Conservation (phyloP, 2,329 filamentous ascomycete species). For the Colletotrichum higginsianum region DNA sequence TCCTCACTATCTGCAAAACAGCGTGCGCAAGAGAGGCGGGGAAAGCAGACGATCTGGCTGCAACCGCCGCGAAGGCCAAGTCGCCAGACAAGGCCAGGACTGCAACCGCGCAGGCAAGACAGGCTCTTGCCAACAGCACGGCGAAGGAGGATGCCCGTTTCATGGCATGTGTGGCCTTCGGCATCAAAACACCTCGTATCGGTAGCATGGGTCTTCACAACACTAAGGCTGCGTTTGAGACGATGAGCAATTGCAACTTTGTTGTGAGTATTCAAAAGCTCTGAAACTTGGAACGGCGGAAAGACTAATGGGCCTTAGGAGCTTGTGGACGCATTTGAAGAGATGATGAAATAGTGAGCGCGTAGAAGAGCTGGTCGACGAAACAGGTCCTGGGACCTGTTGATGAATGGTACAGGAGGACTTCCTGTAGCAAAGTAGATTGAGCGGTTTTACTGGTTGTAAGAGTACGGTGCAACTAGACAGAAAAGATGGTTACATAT, state of each 20-base stretch:
- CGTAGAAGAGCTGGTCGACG: no score
- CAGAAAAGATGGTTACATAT: no score
- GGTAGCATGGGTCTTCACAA: constrained; percentile 63
- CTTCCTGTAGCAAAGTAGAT: no score
- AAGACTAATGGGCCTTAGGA: constrained; percentile 9
- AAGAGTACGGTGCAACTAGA: no score
- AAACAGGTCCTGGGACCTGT: no score
- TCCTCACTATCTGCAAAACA: constrained; percentile 58
- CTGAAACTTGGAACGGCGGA: no score
- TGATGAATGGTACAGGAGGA: no score
- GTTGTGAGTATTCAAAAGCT: neutral
- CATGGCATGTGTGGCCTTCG: constrained; percentile 73
- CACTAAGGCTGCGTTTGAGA: constrained; percentile 39
- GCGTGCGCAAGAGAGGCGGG: constrained; percentile 8
- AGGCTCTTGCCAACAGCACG: constrained; percentile 40
- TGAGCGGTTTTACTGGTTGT: no score
- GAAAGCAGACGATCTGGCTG: constrained; percentile 3
- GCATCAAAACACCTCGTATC: constrained; percentile 72
- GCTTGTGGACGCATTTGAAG: constrained; percentile 22
- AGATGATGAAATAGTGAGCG: constrained; percentile 8
- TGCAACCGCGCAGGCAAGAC: neutral
- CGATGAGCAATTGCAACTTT: constrained; percentile 33
- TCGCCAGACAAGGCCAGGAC: constrained; percentile 3
- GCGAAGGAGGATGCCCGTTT: constrained; percentile 72
- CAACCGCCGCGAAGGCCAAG: neutral